Conservation (phyloP, 441 rosid genomes). For the Erodium trifolium region DNA sequence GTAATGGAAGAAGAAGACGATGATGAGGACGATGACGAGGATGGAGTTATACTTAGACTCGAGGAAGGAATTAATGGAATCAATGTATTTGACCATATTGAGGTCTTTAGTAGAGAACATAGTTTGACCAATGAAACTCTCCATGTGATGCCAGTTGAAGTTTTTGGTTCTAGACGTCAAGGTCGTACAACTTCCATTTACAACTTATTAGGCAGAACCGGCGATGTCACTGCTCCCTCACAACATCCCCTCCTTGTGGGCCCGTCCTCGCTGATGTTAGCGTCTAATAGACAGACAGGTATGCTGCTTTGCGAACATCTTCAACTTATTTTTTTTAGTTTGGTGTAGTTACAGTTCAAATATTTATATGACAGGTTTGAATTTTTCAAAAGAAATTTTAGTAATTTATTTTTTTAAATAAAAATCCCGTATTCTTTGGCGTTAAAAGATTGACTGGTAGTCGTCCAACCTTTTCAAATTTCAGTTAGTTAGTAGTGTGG, state of each 20-base stretch:
- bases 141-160: conserved; percentile 96
- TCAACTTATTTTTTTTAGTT: too few species aligned
- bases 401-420: too few species aligned
- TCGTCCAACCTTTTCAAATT: too few species aligned
- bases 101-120: conserved; percentile 83
- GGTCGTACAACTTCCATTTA: conserved; percentile 94
- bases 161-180: conserved; percentile 95
- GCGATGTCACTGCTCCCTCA: conserved; percentile 56
- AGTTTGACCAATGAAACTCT: conserved; percentile 81
- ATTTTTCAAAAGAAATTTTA: too few species aligned
- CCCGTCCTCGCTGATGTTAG: conserved; percentile 39
- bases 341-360: too few species aligned
- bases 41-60: conserved; percentile 80
- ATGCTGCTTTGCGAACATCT: too few species aligned
- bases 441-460: not conserved
- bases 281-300: conserved; percentile 63
- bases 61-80: conserved; percentile 94
- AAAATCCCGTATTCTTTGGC: too few species aligned
- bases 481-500: too few species aligned
- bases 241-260: conserved; percentile 90
- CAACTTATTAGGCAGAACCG: conserved; percentile 80
- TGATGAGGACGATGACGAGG: conserved; percentile 89
- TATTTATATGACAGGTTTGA: too few species aligned
- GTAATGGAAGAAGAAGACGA: conserved; percentile 93
- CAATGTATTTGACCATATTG: conserved; percentile 90